Base-by-base conservation (phyloP, 495 filamentous ascomycete species). In the Daldinia vernicosa region DNA sequence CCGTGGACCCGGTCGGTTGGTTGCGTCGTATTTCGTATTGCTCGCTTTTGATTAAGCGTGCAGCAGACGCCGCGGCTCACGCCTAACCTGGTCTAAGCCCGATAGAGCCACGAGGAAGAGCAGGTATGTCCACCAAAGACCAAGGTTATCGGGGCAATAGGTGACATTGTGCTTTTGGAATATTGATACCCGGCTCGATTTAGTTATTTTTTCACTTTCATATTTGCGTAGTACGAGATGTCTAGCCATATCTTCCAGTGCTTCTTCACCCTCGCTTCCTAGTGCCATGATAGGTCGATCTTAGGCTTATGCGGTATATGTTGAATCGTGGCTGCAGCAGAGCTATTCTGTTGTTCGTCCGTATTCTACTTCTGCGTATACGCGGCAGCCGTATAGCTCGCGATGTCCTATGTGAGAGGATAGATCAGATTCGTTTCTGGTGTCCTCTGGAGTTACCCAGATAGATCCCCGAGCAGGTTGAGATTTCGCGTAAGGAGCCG, bases 11-110 rank as follows among this genome's bases (percentile, higher is more conserved):
- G 17, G 37, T 4, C 11, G 54, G 37, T 19, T 22, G 45, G 59
- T 37, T 27, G 27, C 30, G 45, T 57, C 60, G 67, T 69, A 69
- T 69, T 60, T 69, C 66, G 66, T 69, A 69, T 69, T 63, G 24
- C 66, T 69, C 66, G 66, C 17, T 59, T 63, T 63, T 4, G 53
- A 17, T 17, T 59, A 33, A 50, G 30, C 45, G 55, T 55, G 33
- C 17, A 30, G 28, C 6, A 39, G 33, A 27, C 47, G 55, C 56
- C 56, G 51, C 64, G 17, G 43, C 15, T 15, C 30, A 8, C 30
- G 11, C 8, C 8, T 54, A 30, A 53, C 32, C 30, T 32, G 8
- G 8, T 32, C n/a, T 40, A 47, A 47, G 6, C 19, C 19, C 19
- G 43, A 47, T 47, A 6, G 43, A 17, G 43, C 24, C 19, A 51